These are phyloP conservation scores for Trichophyton schoenleinii DNA, from an alignment of 2,329 filamentous ascomycete species.

Conservation along the genomic window DNA sequence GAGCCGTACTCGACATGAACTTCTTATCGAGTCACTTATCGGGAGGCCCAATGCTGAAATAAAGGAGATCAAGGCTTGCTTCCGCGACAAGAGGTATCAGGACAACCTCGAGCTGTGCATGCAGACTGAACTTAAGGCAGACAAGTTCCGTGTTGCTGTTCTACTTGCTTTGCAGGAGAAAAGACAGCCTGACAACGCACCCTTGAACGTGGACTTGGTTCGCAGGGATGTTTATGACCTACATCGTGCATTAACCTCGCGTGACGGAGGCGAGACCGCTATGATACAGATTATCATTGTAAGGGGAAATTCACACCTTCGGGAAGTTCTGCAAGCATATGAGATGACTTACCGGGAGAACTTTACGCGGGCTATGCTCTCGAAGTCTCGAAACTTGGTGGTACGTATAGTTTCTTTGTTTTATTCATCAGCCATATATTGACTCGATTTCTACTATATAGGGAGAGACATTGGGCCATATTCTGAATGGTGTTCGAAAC, in stretches of 20 bases:
- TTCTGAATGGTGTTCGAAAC: constrained; percentile 94
- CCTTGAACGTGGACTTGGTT: constrained; percentile 49
- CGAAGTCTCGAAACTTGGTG: constrained; percentile 82
- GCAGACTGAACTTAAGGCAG: constrained; percentile 81
- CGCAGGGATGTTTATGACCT: constrained; percentile 62
- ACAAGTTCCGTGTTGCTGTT: constrained; percentile 89
- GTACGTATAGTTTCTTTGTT: constrained; percentile 45
- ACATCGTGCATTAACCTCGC: constrained; percentile 54
- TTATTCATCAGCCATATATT: constrained; percentile 6
- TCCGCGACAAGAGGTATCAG: constrained; percentile 81
- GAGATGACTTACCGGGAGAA: constrained; percentile 61
- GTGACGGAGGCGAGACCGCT: constrained; percentile 68
- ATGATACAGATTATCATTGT: constrained; percentile 78
- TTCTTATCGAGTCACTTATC: constrained; percentile 88
- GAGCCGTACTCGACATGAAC: constrained; percentile 68
- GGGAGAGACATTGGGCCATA: constrained; percentile 89
- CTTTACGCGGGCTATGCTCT: constrained; percentile 76
- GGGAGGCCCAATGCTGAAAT: constrained; percentile 83
- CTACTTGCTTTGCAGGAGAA: constrained; percentile 69
- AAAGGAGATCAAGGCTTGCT: constrained; percentile 69
- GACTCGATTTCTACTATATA: constrained; percentile 27
- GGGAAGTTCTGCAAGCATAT: constrained; percentile 67
- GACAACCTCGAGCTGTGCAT: constrained; percentile 75
- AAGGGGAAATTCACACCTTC: constrained; percentile 67
- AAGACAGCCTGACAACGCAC: constrained; percentile 69